A percentile compares a stretch with the other conserved stretches of the same genome.
Evolutionary conservation across 306 rosid genomes (phyloP).

Genomic region (Datisca glomerata): DNA sequence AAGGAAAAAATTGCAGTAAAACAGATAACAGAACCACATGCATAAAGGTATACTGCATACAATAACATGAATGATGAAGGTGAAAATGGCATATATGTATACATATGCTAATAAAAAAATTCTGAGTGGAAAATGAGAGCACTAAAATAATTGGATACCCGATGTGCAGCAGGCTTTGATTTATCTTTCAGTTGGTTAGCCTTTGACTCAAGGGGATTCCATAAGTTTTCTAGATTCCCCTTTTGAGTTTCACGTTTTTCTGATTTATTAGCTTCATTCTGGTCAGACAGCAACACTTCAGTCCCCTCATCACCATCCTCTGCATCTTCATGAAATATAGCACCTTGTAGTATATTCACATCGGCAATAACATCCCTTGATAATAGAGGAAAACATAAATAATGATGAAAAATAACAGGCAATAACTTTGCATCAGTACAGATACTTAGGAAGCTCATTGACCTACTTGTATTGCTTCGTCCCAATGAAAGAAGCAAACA

Average conservation of each 20-base stretch:
- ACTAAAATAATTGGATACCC: slow-evolving; percentile 30
- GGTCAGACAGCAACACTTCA: slow-evolving; percentile 9
- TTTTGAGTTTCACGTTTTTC: slow-evolving; percentile 33
- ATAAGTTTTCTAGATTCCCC: slow-evolving; percentile 42
- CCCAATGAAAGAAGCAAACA: slow-evolving; percentile 95
- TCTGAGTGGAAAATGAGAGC: background rate
- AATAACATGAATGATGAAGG: too few species aligned
- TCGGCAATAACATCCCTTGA: slow-evolving; percentile 88
- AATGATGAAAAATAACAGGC: slow-evolving; percentile 4
- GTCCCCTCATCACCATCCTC: slow-evolving; percentile 35
- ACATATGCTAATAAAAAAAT: background rate
- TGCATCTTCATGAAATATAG: slow-evolving; percentile 86
- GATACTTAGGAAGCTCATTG: slow-evolving; percentile 8
- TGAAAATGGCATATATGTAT: background rate
- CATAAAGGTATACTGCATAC: too few species aligned
- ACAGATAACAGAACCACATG: too few species aligned
- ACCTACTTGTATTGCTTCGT: slow-evolving; percentile 95
- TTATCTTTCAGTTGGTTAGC: slow-evolving; percentile 46
- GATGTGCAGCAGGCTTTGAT: slow-evolving; percentile 85
- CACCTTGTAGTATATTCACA: slow-evolving; percentile 96
- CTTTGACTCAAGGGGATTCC: slow-evolving; percentile 65
- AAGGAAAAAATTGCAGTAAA: slow-evolving; percentile 6
- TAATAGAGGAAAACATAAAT: slow-evolving; percentile 10
- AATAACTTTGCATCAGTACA: slow-evolving; percentile 11
- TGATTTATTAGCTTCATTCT: slow-evolving; percentile 12